phyloP scores from a whole-genome alignment of 176 grass and related monocot species.

The Hyparrhenia diplandra region DNA sequence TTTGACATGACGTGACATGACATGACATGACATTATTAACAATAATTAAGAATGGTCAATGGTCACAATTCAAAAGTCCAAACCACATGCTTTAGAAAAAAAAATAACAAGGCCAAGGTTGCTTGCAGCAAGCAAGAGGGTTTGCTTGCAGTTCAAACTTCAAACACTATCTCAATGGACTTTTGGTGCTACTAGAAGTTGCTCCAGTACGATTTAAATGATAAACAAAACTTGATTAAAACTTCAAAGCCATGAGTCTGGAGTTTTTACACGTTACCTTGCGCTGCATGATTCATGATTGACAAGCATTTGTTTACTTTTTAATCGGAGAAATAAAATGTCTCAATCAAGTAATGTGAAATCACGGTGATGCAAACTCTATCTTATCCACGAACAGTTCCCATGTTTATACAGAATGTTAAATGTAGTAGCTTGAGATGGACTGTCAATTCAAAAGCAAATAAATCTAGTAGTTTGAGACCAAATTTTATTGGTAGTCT shows the following conservation, averaged over 20 bases:
- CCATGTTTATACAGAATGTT: background rate
- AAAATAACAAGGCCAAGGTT: background rate
- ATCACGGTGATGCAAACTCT: background rate
- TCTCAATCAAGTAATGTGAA: background rate
- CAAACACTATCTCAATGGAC: background rate
- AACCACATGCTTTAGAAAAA: background rate
- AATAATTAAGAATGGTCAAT: background rate
- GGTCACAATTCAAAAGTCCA: background rate
- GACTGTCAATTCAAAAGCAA: background rate
- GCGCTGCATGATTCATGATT: constrained; percentile 20
- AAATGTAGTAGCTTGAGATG: too few relatives aligned
- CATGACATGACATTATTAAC: background rate
- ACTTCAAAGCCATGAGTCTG: background rate
- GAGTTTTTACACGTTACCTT: background rate
- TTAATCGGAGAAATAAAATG: background rate
- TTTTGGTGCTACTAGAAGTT: constrained; percentile 11
- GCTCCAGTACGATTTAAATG: background rate
- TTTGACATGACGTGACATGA: too few relatives aligned
- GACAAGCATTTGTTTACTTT: background rate
- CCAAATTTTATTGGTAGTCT: background rate
- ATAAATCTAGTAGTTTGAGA: background rate
- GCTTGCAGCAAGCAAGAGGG: constrained; percentile 6
- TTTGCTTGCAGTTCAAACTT: background rate
- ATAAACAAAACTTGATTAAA: background rate
- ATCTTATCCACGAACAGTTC: background rate